Evolutionary conservation across 768 basidiomycete species (phyloP).

Genomic region (Phlebiopsis flavidoalba): DNA sequence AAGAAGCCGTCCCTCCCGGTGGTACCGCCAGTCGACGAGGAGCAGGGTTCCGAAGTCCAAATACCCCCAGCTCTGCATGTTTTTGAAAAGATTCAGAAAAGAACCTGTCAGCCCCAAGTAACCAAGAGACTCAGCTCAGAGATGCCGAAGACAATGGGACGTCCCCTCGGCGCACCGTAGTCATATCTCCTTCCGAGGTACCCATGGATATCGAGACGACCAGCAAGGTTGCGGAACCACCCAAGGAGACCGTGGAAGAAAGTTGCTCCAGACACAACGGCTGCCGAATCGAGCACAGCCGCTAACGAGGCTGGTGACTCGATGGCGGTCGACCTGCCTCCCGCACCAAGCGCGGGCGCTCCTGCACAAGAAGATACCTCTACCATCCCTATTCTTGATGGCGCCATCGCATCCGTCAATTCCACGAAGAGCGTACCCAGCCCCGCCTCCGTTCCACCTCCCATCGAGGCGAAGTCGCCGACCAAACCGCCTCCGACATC

Average conservation of each 20-base stretch:
- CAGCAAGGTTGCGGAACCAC: background rate
- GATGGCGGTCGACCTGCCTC: background rate
- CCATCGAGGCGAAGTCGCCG: conserved; percentile 3
- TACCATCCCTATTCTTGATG: too few species aligned
- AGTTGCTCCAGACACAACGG: background rate
- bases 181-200: background rate
- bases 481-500: background rate
- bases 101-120: background rate
- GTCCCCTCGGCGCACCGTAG: background rate
- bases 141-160: background rate
- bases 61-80: background rate
- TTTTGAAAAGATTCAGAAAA: background rate
- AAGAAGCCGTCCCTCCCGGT: background rate
- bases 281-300: background rate
- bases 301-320: background rate
- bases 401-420: too few species aligned
- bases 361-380: background rate
- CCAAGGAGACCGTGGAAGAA: background rate
- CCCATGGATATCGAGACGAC: background rate
- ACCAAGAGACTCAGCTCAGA: background rate
- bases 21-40: background rate
- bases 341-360: background rate
- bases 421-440: too few species aligned
- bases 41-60: background rate
- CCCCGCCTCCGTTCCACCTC: background rate